phyloP scores from a whole-genome alignment of 2,329 filamentous ascomycete species.

The Pseudocercospora fijiensis region DNA sequence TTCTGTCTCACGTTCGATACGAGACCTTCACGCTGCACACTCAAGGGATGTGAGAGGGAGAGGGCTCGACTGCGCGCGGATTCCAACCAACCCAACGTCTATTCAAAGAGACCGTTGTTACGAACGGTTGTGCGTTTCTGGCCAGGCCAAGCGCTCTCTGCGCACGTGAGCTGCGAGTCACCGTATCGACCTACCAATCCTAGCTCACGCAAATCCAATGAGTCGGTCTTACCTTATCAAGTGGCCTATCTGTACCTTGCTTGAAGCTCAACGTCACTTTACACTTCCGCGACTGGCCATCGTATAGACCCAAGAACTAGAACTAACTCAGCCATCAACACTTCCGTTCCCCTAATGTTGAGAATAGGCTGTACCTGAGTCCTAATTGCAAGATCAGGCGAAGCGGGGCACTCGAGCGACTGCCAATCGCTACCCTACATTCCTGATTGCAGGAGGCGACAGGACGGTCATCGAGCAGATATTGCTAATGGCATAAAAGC shows the following conservation, averaged over 20 bases:
- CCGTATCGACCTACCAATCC: conserved; percentile 12
- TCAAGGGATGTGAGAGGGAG: neutral
- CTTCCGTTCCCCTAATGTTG: neutral
- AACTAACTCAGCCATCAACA: neutral
- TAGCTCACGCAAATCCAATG: neutral
- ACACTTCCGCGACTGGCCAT: neutral
- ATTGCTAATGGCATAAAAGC: neutral
- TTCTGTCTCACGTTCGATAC: no score
- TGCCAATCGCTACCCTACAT: neutral
- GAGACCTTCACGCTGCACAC: neutral
- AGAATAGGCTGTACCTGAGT: neutral
- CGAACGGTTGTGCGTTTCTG: neutral
- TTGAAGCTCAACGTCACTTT: neutral
- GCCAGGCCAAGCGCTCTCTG: neutral
- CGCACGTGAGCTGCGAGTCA: neutral
- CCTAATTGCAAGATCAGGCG: neutral
- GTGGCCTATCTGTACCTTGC: conserved; percentile 9
- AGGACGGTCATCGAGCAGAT: neutral
- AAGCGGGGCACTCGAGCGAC: neutral
- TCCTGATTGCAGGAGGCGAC: neutral
- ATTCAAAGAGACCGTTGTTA: neutral
- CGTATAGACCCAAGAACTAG: neutral
- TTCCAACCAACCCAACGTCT: no score
- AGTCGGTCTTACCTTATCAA: neutral
- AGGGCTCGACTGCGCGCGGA: no score